phyloP scores from a whole-genome alignment of 2,329 filamentous ascomycete genomes.

The Elsinoe fawcettii region DNA sequence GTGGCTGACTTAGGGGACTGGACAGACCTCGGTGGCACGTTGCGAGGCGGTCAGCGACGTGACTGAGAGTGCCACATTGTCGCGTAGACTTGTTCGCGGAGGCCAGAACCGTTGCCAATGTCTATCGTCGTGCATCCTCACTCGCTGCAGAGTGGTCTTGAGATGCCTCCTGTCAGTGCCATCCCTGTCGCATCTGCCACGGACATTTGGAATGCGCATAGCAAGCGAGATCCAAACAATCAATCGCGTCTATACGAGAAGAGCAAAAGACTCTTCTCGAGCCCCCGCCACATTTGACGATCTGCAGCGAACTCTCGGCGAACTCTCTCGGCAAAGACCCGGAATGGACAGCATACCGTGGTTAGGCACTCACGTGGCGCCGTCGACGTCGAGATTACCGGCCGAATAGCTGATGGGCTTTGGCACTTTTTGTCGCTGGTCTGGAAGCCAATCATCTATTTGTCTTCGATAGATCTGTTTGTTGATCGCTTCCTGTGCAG shows the following conservation, averaged over 20 bases:
- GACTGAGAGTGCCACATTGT: not conserved
- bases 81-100: not conserved
- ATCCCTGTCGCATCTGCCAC: not conserved
- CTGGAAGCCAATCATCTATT: constrained; percentile 5
- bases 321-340: not conserved
- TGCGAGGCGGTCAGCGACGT: not conserved
- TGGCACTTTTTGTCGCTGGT: not conserved
- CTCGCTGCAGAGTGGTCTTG: not conserved
- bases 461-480: constrained; percentile 1
- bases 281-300: not conserved
- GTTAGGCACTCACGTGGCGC: not conserved
- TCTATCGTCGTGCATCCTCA: not conserved
- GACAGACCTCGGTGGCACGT: not conserved
- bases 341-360: not conserved
- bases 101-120: constrained; percentile 2
- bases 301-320: constrained; percentile 5
- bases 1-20: not conserved
- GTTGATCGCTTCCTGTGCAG: not conserved
- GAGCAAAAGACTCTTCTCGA: not conserved
- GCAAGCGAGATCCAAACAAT: not conserved
- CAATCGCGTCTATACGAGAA: not conserved
- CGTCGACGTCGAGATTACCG: not conserved
- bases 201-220: not conserved
- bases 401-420: not conserved
- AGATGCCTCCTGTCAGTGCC: not conserved